Percentiles rank a stretch among this genome's conserved stretches.
phyloP scores from a whole-genome alignment of 2,329 filamentous ascomycete genomes.

The Sporothrix dimorphospora region DNA sequence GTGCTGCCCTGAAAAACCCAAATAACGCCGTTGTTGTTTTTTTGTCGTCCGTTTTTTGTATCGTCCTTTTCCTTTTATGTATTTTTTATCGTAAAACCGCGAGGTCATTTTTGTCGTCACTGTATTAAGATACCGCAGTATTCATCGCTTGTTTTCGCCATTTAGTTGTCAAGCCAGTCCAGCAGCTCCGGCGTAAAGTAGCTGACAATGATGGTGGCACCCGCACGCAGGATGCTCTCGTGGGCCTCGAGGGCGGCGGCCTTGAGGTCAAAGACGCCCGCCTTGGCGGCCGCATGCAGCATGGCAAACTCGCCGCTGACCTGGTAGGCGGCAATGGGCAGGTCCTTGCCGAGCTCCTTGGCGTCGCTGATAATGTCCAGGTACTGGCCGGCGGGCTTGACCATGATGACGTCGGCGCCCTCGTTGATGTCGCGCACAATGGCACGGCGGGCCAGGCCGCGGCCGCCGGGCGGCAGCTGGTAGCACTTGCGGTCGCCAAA shows the following conservation, averaged over 20 bases:
- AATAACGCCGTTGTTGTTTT: background rate
- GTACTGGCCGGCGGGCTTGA: conserved; percentile 95
- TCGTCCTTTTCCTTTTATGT: background rate
- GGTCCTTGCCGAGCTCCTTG: conserved; percentile 87
- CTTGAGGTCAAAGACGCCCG: conserved; percentile 94
- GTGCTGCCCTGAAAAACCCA: background rate
- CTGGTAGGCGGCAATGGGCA: conserved; percentile 94
- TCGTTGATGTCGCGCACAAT: conserved; percentile 89
- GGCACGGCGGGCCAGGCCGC: conserved; percentile 86
- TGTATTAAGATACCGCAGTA: background rate
- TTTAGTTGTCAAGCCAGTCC: conserved; percentile 57
- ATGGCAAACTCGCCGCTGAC: conserved; percentile 97
- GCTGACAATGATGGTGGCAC: conserved; percentile 88
- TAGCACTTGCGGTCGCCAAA: conserved; percentile 97
- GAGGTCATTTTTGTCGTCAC: background rate
- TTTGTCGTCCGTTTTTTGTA: background rate
- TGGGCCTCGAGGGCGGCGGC: conserved; percentile 93
- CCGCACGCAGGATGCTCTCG: conserved; percentile 89
- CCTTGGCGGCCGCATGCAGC: conserved; percentile 94
- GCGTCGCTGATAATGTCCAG: conserved; percentile 97
- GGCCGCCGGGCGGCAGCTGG: conserved; percentile 89
- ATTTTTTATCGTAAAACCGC: background rate
- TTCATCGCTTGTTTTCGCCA: background rate
- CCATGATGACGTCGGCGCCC: conserved; percentile 98
- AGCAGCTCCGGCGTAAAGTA: conserved; percentile 89